These are phyloP conservation scores for Kwoniella newhampshirensis DNA, from an alignment of 768 basidiomycete species.

Conservation along the genomic window DNA sequence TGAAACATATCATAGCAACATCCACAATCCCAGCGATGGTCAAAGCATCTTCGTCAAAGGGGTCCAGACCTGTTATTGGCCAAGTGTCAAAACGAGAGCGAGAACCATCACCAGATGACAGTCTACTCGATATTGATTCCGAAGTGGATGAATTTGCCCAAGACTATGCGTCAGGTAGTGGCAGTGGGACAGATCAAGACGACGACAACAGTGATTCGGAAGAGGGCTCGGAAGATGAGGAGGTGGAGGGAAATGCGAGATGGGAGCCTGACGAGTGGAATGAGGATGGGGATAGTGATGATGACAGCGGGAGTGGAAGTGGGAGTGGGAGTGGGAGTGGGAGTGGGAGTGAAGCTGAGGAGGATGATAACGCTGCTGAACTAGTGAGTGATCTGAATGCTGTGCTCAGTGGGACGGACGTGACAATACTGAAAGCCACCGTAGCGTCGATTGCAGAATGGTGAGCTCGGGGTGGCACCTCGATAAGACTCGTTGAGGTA, in stretches of 20 bases:
- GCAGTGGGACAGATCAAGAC: slow-evolving; percentile 19
- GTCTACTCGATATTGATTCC: slow-evolving; percentile 40
- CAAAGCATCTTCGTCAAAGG: slow-evolving; percentile 9
- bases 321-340: slow-evolving; percentile 11
- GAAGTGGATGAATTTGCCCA: slow-evolving; percentile 52
- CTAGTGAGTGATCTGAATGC: slow-evolving; percentile 22
- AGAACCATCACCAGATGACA: slow-evolving; percentile 19
- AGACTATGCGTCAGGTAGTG: slow-evolving; percentile 20
- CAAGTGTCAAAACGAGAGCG: not conserved
- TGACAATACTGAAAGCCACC: too few species aligned
- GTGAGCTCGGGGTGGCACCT: too few species aligned
- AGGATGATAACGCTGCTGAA: slow-evolving; percentile 23
- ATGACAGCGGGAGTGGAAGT: slow-evolving; percentile 9
- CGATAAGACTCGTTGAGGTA: too few species aligned
- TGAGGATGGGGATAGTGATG: slow-evolving; percentile 31
- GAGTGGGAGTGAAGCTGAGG: slow-evolving; percentile 26
- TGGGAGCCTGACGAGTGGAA: slow-evolving; percentile 44
- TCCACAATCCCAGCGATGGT: slow-evolving; percentile 4
- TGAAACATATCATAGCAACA: not conserved
- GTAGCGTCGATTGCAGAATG: not conserved
- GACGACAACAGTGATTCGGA: slow-evolving; percentile 9
- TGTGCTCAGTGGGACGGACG: too few species aligned
- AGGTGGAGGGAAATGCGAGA: slow-evolving; percentile 35
- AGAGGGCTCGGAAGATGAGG: slow-evolving; percentile 25
- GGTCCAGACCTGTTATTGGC: too few species aligned